Evolutionary conservation across 2,329 filamentous ascomycete genomes (phyloP), one percentile per base, ranked within the genome.

Genomic region (Alternaria conjuncta): DNA sequence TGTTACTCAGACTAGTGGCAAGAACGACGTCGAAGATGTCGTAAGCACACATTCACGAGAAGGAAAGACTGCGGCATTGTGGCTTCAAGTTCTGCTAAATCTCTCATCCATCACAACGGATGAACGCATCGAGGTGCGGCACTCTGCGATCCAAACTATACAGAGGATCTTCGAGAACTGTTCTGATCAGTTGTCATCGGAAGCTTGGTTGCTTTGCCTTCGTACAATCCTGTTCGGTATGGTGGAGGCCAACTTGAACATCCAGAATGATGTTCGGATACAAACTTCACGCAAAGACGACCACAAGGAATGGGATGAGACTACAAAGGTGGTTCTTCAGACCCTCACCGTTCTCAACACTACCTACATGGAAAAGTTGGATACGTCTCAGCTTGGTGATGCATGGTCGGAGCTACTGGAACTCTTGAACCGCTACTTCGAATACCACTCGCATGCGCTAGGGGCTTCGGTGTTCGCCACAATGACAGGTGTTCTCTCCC

Each of bases 161-260:
- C 86, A 97, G 60, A 88, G 94, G 49, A 97, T 98, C 20, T 94
- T 98, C 66, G 94, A 97, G 77, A 94, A 93, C 2, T 96, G 96
- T 67, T 93, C 93, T 11, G 91, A 94, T 68, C 90, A 91, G 57
- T 84, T 97, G 5, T 90, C 87, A 44, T 86, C 92, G 0, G 88
- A 91, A 73, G 90, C 92, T 0, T 98, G 94, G 94, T 90, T 90
- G 51, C 86, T 95, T 26, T 96, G 94, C 71, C 87, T 97, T 59
- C 90, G 92, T 63, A 89, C 88, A 7, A 91, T 97, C 7, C 85
- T 97, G 2, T 94, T 97, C 79, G 88, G 88, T 63, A 88, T 97
- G 69, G 81, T 96, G 4, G 86, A 89, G 5, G 89, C 88, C 0
- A 89, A 94, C 55, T 64, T 78, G 47, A 59, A 75, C 44, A 59